phyloP scores from a whole-genome alignment of 768 basidiomycete genomes.

The Lactarius trivialis region DNA sequence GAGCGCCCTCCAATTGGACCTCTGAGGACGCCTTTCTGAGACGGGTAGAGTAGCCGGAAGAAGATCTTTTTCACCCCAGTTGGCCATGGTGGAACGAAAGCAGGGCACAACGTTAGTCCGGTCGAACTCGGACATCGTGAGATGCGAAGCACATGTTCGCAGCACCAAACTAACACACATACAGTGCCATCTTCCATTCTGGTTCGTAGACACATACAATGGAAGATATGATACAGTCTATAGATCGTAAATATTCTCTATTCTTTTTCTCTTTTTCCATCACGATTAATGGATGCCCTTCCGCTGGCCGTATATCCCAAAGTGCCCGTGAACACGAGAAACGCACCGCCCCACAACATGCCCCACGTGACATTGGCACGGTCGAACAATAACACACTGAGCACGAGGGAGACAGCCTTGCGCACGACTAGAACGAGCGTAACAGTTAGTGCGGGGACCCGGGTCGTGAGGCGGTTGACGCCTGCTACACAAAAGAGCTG shows the following conservation, averaged over 20 bases:
- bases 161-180: too few species aligned
- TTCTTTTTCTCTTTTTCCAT: constrained; percentile 18
- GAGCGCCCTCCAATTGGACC: not conserved
- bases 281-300: constrained; percentile 11
- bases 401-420: constrained; percentile 68
- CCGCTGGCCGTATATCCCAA: constrained; percentile 51
- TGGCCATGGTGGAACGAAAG: not conserved
- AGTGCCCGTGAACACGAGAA: constrained; percentile 63
- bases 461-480: constrained; percentile 77
- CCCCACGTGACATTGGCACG: constrained; percentile 27
- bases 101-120: not conserved
- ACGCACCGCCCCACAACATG: constrained; percentile 66
- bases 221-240: too few species aligned
- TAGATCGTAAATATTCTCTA: not conserved
- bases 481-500: constrained; percentile 83
- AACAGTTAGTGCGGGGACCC: constrained; percentile 67
- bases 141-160: too few species aligned
- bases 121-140: not conserved
- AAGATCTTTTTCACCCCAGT: not conserved
- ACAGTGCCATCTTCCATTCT: too few species aligned
- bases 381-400: constrained; percentile 55
- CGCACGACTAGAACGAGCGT: constrained; percentile 76
- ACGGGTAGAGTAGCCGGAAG: not conserved
- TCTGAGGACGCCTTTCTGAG: not conserved
- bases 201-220: too few species aligned